Evolutionary conservation across 306 rosid species (phyloP), one percentile per base, ranked within the genome.

Genomic region (Comarum palustre): DNA sequence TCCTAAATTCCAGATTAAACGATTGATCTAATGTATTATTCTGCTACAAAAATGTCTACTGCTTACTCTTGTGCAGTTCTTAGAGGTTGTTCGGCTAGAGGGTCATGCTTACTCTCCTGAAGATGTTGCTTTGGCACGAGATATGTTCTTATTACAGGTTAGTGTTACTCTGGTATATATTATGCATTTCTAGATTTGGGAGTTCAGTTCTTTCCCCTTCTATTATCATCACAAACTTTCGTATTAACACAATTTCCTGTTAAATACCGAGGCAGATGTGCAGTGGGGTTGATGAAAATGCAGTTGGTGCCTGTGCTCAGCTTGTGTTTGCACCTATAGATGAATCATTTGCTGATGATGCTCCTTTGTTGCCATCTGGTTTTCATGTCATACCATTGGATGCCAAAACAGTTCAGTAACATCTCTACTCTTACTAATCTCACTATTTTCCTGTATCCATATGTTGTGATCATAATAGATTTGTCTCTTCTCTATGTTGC

Each of bases 241-340:
- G 17, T 68, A 7, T 47, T 69, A 32, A 79, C 66, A 14, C 68
- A n/a, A 1, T 15, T 71, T 3, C 13, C 41, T 58, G 66, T 8
- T n/a, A 34, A 34, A 39, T 71, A 4, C 14, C 17, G 39, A 67
- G 73, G 74, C 96, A 94, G 98, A 82, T 94, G 19, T 91, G 97
- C 83, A 91, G 92, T 54, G 99, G 99, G 41, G 86, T 91, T 22
- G 97, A 94, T 79, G 99, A 91, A 69, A 94, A 78, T 82, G 86
- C 97, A 36, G 79, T 89, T 55, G 99, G 99, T 41, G 78, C 96
- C 6, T 94, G 97, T 77, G 97, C 99, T 73, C 96, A 94, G 76
- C 96, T 94, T 51, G 99, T 91, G 16, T 94, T 94, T 84, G 99
- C 99, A 6, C 97, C 99, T 43, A 94, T 94, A 24, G 97, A 94